Percentiles rank a stretch among this genome's conserved stretches.
Evolutionary conservation across 2,329 filamentous ascomycete species (phyloP).

Genomic region (Phialemonium atrogriseum): DNA sequence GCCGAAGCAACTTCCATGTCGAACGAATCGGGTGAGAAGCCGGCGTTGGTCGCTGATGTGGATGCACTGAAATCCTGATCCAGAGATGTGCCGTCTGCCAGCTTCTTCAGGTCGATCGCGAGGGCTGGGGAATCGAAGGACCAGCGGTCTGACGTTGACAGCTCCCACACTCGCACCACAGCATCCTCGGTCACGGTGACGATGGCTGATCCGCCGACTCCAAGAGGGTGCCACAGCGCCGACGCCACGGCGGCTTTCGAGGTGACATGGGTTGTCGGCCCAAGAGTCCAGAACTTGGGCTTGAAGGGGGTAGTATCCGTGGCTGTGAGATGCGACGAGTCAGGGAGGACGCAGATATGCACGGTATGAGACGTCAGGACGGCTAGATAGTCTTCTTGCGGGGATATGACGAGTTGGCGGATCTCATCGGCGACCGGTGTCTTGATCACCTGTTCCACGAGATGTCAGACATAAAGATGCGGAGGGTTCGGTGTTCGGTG

Average conservation of each 20-base stretch:
- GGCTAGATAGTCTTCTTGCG: constrained; percentile 71
- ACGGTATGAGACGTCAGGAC: constrained; percentile 82
- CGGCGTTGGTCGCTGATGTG: constrained; percentile 63
- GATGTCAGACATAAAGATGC: too few species aligned
- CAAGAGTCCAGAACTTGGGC: constrained; percentile 83
- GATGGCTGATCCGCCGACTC: constrained; percentile 70
- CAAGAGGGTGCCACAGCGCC: constrained; percentile 86
- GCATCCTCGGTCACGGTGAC: constrained; percentile 87
- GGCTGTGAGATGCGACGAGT: constrained; percentile 65
- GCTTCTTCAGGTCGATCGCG: constrained; percentile 79
- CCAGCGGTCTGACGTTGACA: constrained; percentile 75
- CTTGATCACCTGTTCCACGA: constrained; percentile 54
- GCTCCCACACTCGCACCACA: constrained; percentile 82
- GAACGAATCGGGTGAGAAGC: constrained; percentile 79
- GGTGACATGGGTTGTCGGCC: constrained; percentile 83
- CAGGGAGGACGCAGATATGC: constrained; percentile 79
- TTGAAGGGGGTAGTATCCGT: constrained; percentile 62
- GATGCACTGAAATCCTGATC: constrained; percentile 80
- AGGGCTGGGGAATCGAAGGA: constrained; percentile 79
- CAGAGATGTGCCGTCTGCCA: constrained; percentile 73
- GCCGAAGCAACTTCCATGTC: constrained; percentile 93
- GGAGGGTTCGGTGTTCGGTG: too few species aligned
- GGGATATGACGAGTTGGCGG: constrained; percentile 76
- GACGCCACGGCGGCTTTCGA: constrained; percentile 74
- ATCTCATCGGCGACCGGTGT: constrained; percentile 75